Base-by-base conservation (phyloP, 257 asterid species). In the Cordia subcordata region DNA sequence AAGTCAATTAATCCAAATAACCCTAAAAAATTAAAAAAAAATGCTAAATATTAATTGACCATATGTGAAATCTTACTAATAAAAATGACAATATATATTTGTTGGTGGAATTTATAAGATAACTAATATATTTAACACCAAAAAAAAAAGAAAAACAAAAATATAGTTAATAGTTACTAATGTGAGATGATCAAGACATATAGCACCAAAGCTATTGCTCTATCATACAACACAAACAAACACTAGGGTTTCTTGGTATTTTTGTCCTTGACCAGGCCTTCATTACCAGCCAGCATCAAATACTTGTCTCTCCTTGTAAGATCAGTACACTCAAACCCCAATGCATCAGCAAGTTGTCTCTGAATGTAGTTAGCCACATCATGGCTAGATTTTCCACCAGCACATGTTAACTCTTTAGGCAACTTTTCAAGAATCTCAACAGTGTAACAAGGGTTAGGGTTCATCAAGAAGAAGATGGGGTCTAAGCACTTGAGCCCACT, bases 351-450 rank as follows among this genome's bases (percentile, higher is more conserved):
- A 61, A 92, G 23, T 19, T 81, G 62, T 32, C 59, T 81, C 78
- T 92, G 99, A 49, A 92, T 76, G n/a, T 82, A 70, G 27, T 92
- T 92, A 14, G 99, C 99, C 63, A 92, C 99, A 39, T 86, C 96
- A n/a, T 69, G 68, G 57, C 93, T 67, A 1, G 93, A 65, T 11
- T 73, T 92, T 67, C 99, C 96, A 0, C 95, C 91, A 5, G 69
- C 85, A 27, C 93, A 86, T 0, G 94, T 92, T 0, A 84, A 33
- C 68, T 86, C 94, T 42, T 20, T 53, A 0, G 93, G 85, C 71
- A 88, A 44, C 58, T 76, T 88, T 49, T 69, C 93, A 0, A 88
- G 87, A 0, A 92, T 72, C 19, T 65, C 62, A 0, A 92, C 61
- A 4, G 22, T 58, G 55, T 84, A 92, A 19, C 56, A 10, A 0